Percentiles rank a stretch among this genome's conserved stretches.
These are phyloP conservation scores for Neocallimastix lanati DNA, from an alignment of 192 early-diverging fungal species.

Conservation along the genomic window DNA sequence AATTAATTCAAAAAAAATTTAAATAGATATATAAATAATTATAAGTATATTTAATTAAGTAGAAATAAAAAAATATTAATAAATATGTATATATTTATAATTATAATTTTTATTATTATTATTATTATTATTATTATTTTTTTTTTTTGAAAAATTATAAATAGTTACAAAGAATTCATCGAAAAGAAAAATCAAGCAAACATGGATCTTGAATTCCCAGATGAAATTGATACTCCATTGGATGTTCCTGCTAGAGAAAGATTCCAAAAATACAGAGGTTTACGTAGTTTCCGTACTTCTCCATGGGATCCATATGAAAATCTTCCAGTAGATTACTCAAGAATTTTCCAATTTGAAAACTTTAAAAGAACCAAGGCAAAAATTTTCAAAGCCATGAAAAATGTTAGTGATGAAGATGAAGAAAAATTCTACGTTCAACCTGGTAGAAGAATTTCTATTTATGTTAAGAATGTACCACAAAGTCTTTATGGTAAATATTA, in stretches of 20 bases:
- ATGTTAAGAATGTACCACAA: constrained; percentile 47
- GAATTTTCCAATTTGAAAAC: constrained; percentile 94
- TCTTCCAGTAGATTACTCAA: constrained; percentile 82
- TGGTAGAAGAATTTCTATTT: constrained; percentile 56
- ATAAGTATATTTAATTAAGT: no score
- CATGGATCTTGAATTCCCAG: constrained; percentile 78
- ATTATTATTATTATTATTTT: no score
- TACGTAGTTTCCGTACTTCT: constrained; percentile 83
- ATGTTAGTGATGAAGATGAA: constrained; percentile 23
- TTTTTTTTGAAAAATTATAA: no score
- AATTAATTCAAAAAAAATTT: no score
- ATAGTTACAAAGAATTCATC: constrained; percentile 28
- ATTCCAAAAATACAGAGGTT: constrained; percentile 86
- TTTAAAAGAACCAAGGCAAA: constrained; percentile 60
- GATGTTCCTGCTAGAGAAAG: constrained; percentile 62
- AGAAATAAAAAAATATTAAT: no score
- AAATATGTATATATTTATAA: no score
- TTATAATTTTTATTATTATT: no score
- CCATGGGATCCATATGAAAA: constrained; percentile 99
- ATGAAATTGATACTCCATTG: constrained; percentile 89
- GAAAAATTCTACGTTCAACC: constrained; percentile 7
- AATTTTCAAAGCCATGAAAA: constrained; percentile 22
- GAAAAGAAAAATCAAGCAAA: constrained; percentile 22
- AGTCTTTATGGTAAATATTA: constrained; percentile 18
- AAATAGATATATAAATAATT: no score